Conservation (phyloP, 345 rosid species). For the Dimocarpus longan region DNA sequence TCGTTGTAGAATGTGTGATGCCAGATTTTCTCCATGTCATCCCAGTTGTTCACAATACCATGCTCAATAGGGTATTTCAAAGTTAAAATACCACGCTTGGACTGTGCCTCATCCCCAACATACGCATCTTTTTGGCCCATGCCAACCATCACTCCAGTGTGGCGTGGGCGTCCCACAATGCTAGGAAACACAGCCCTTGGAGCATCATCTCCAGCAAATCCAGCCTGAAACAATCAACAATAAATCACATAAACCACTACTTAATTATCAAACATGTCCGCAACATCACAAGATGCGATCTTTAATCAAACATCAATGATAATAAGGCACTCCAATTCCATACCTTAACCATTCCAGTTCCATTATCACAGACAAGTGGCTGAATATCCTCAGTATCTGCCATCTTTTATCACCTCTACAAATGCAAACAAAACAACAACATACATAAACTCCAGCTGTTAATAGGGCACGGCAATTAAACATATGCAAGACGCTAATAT, state of each 20-base stretch:
- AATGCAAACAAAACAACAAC: neutral
- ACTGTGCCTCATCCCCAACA: constrained; percentile 74
- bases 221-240: constrained; percentile 42
- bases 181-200: constrained; percentile 78
- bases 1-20: constrained; percentile 67
- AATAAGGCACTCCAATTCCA: neutral
- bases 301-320: neutral
- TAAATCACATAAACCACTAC: neutral
- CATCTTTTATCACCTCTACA: constrained; percentile 39
- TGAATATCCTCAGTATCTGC: constrained; percentile 67
- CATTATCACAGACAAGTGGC: constrained; percentile 69
- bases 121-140: constrained; percentile 71
- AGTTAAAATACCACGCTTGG: constrained; percentile 69
- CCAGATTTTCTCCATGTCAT: constrained; percentile 74
- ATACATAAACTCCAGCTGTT: neutral
- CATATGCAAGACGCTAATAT: neutral
- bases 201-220: constrained; percentile 77
- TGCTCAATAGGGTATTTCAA: constrained; percentile 72
- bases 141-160: constrained; percentile 73
- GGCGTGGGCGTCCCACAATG: constrained; percentile 67
- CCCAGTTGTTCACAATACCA: constrained; percentile 71
- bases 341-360: constrained; percentile 76
- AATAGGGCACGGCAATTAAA: constrained; percentile 1
- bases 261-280: neutral
- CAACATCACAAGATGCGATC: neutral